Conservation (phyloP, 2,329 filamentous ascomycete species). For the Berkeleyomyces rouxiae region DNA sequence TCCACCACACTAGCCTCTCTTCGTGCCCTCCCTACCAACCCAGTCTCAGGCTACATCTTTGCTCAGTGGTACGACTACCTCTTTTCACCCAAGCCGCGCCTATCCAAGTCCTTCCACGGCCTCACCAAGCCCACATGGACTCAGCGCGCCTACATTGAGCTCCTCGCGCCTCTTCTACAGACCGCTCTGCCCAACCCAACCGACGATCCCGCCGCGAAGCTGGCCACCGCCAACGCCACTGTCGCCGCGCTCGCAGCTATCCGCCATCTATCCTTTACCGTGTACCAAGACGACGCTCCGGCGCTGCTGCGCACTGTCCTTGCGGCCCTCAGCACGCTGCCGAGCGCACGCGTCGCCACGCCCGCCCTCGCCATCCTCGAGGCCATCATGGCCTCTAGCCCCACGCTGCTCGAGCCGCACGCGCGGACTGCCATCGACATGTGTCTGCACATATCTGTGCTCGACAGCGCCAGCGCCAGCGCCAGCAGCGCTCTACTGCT, state of each 20-base stretch:
- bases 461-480: constrained; percentile 17
- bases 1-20: constrained; percentile 22
- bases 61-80: constrained; percentile 28
- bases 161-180: constrained; percentile 29
- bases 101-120: constrained; percentile 27
- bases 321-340: constrained; percentile 27
- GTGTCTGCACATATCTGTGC: constrained; percentile 24
- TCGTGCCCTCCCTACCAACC: constrained; percentile 21
- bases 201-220: constrained; percentile 18
- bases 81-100: constrained; percentile 24
- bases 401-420: constrained; percentile 30
- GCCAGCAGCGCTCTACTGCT: neutral
- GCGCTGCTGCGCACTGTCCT: constrained; percentile 33
- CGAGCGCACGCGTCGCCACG: constrained; percentile 27
- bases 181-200: constrained; percentile 24
- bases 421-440: constrained; percentile 32
- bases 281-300: constrained; percentile 35
- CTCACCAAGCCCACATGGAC: constrained; percentile 29
- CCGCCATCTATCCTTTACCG: constrained; percentile 31
- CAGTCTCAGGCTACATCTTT: constrained; percentile 23
- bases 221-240: constrained; percentile 25
- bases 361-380: constrained; percentile 33
- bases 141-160: constrained; percentile 33
- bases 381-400: constrained; percentile 29
- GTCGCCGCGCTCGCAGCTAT: constrained; percentile 33